Base-by-base conservation (phyloP, 257 asterid species). In the Penstemon davidsonii region DNA sequence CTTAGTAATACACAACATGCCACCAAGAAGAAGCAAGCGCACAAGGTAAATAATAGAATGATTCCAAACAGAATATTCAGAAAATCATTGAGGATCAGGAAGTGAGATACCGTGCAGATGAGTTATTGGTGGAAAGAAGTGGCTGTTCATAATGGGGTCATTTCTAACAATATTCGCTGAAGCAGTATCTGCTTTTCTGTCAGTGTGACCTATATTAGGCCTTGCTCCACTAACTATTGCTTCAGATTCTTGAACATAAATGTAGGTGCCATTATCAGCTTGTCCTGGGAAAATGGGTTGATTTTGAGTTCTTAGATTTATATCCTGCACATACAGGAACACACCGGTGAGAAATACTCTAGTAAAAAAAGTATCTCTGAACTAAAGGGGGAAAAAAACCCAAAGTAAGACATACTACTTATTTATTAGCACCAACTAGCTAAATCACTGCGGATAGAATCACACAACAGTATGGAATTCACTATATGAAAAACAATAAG, bases 51-150 rank as follows among this genome's bases (percentile, higher is more conserved):
- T 68, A 38, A 74, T 66, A 63, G 52, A 55, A 79, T 51, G 49
- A 67, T 40, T 55, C 72, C 49, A 45, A 66, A 64, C 57, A 70
- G 75, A 59, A 64, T 6, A 25, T 74, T 55, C n/a, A 51, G 19
- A 54, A 68, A 73, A 39, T 40, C 62, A 52, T 5, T 50, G 73
- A 68, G 71, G 76, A 63, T 62, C 72, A 78, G 69, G 72, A 75
- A 71, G 70, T 47, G 64, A 74, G 63, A 72, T 92, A 92, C 98
- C 98, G 18, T 82, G 86, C 42, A 70, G 42, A 45, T 86, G 55
- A 79, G 85, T 43, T 36, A 75, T 69, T 62, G 85, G 77, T 60
- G 87, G 86, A 43, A 81, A 74, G 61, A 69, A 69, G 61, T 58
- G 85, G 76, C 79, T 70, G 77, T 78, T 68, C 41, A 70, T 68